Percentiles rank a stretch among this genome's conserved stretches.
Conservation (phyloP, 495 filamentous ascomycete species). For the Aspergillus taichungensis region DNA sequence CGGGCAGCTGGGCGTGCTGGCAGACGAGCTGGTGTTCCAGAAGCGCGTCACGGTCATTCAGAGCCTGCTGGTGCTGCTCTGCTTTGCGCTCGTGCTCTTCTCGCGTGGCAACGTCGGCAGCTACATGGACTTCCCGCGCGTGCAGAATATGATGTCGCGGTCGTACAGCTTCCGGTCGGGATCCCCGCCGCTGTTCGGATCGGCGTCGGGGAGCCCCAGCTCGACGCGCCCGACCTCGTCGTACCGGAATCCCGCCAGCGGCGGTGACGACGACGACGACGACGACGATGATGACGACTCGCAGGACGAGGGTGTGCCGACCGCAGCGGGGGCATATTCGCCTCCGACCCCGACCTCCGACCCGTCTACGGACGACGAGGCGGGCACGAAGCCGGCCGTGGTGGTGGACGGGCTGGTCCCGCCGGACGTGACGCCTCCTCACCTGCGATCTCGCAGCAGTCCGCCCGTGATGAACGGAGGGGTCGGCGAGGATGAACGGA, state of each 20-base stretch:
- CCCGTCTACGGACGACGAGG: slow-evolving; percentile 8
- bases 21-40: slow-evolving; percentile 92
- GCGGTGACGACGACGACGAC: too few relatives aligned
- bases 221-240: slow-evolving; percentile 35
- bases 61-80: slow-evolving; percentile 75
- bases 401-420: slow-evolving; percentile 13
- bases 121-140: slow-evolving; percentile 46
- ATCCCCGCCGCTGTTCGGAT: slow-evolving; percentile 32
- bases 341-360: slow-evolving; percentile 42
- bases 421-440: slow-evolving; percentile 17
- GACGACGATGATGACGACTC: slow-evolving; percentile 34
- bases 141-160: slow-evolving; percentile 48
- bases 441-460: slow-evolving; percentile 30
- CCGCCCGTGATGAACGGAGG: slow-evolving; percentile 28
- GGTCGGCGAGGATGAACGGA: slow-evolving; percentile 7
- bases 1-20: slow-evolving; percentile 71
- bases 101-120: slow-evolving; percentile 37
- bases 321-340: slow-evolving; percentile 33
- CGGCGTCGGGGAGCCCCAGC: slow-evolving; percentile 37
- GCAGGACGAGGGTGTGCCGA: slow-evolving; percentile 22
- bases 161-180: slow-evolving; percentile 35
- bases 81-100: slow-evolving; percentile 82
- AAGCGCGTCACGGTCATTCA: slow-evolving; percentile 90
- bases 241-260: slow-evolving; percentile 17
- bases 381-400: slow-evolving; percentile 2